A percentile compares a stretch with the other conserved stretches of the same genome.
Evolutionary conservation across 2,329 filamentous ascomycete species (phyloP).

Genomic region (Erysiphe pulchra): DNA sequence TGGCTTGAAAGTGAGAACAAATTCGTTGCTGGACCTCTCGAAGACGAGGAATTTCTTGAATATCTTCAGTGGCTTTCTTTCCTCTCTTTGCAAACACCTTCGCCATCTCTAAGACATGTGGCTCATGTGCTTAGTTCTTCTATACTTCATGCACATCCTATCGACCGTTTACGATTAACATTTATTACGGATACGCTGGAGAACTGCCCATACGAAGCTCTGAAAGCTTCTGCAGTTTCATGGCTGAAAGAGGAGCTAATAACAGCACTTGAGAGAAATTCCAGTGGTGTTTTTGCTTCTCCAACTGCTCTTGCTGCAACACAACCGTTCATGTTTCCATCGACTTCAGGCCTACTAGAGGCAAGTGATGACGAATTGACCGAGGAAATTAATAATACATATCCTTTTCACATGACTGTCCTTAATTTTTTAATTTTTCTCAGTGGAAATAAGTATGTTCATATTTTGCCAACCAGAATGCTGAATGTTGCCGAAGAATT

Average conservation of each 20-base stretch:
- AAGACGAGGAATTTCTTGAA: slow-evolving; percentile 23
- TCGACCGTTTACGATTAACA: slow-evolving; percentile 28
- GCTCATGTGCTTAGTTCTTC: slow-evolving; percentile 14
- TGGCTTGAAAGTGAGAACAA: slow-evolving; percentile 28
- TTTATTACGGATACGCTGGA: slow-evolving; percentile 40
- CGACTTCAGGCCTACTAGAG: slow-evolving; percentile 22
- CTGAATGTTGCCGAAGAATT: slow-evolving; percentile 29
- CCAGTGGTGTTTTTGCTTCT: slow-evolving; percentile 20
- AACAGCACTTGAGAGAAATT: slow-evolving; percentile 12
- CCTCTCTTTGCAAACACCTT: slow-evolving; percentile 16
- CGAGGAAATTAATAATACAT: slow-evolving; percentile 25
- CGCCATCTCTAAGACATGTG: slow-evolving; percentile 13
- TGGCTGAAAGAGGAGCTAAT: slow-evolving; percentile 40
- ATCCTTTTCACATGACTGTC: slow-evolving; percentile 29
- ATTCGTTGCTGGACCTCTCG: slow-evolving; percentile 15
- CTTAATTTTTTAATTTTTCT: slow-evolving; percentile 35
- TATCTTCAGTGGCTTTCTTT: slow-evolving; percentile 26
- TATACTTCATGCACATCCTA: slow-evolving; percentile 27
- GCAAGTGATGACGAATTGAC: slow-evolving; percentile 18
- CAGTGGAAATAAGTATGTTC: slow-evolving; percentile 20
- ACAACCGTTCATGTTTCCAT: slow-evolving; percentile 35
- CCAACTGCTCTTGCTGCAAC: slow-evolving; percentile 30
- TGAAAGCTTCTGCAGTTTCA: slow-evolving; percentile 34
- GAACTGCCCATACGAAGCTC: slow-evolving; percentile 34
- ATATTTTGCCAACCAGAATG: slow-evolving; percentile 29